Evolutionary conservation across 805 yeast genomes (phyloP).

Genomic region (Candida boleticola): DNA sequence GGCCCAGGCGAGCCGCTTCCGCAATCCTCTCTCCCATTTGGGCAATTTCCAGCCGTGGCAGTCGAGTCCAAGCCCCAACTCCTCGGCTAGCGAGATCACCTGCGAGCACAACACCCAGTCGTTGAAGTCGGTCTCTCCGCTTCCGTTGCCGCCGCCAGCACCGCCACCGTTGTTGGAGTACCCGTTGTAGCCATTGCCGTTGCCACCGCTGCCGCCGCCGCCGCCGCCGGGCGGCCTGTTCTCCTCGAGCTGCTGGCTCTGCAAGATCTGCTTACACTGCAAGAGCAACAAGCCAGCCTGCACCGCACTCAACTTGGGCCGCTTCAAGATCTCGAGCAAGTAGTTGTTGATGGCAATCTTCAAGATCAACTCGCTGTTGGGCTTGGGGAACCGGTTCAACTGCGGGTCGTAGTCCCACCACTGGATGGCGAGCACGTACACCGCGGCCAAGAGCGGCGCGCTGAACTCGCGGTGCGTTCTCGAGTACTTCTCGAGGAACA

Average conservation of each 20-base stretch:
- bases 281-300: slow-evolving; percentile 82
- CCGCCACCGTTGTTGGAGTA: neutral
- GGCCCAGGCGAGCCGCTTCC: slow-evolving; percentile 94
- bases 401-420: slow-evolving; percentile 93
- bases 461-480: slow-evolving; percentile 89
- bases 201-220: slow-evolving; percentile 17
- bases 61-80: slow-evolving; percentile 86
- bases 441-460: slow-evolving; percentile 88
- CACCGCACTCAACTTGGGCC: slow-evolving; percentile 88
- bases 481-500: slow-evolving; percentile 85
- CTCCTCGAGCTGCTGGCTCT: slow-evolving; percentile 7
- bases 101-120: slow-evolving; percentile 88
- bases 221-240: neutral
- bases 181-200: slow-evolving; percentile 20
- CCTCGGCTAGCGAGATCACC: slow-evolving; percentile 85
- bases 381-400: slow-evolving; percentile 72
- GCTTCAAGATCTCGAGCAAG: slow-evolving; percentile 72
- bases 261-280: slow-evolving; percentile 54
- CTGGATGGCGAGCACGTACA: slow-evolving; percentile 81
- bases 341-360: slow-evolving; percentile 60
- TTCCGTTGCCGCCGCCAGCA: slow-evolving; percentile 2
- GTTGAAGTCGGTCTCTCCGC: slow-evolving; percentile 45
- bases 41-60: slow-evolving; percentile 91
- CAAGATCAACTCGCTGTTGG: slow-evolving; percentile 56
- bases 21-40: slow-evolving; percentile 88